Conservation (phyloP, 306 rosid genomes). For the Prunus fruticosa region DNA sequence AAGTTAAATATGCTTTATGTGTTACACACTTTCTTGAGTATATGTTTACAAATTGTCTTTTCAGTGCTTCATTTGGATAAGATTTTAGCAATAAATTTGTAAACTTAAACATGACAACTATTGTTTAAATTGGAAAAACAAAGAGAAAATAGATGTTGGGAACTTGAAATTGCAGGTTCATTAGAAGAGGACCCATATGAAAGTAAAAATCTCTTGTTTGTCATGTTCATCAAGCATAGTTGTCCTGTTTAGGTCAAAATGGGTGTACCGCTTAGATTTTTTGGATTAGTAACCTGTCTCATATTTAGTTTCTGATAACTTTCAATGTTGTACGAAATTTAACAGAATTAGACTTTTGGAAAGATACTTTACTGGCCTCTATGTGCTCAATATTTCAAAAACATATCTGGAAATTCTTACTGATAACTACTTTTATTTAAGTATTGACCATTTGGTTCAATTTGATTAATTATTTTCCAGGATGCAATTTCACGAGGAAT, state of each 20-base stretch:
- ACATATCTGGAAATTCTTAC: not conserved
- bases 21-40: not conserved
- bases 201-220: not conserved
- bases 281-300: not conserved
- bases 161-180: not conserved
- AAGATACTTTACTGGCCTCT: too few species aligned
- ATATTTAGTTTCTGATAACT: not conserved
- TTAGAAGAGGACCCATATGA: not conserved
- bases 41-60: not conserved
- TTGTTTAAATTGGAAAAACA: not conserved
- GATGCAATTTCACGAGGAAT: conserved; percentile 86
- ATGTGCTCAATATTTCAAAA: not conserved
- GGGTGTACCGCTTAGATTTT: not conserved
- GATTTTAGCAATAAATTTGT: not conserved
- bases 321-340: not conserved
- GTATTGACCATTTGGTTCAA: conserved; percentile 26
- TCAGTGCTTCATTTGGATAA: not conserved
- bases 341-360: not conserved
- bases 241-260: not conserved
- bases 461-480: conserved; percentile 49
- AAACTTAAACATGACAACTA: not conserved
- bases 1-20: not conserved
- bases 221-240: not conserved
- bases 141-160: not conserved
- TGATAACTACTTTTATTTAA: conserved; percentile 8